Percentiles rank a stretch among this genome's conserved stretches.
phyloP scores from a whole-genome alignment of 2,329 filamentous ascomycete genomes.

The Fusarium avenaceum region DNA sequence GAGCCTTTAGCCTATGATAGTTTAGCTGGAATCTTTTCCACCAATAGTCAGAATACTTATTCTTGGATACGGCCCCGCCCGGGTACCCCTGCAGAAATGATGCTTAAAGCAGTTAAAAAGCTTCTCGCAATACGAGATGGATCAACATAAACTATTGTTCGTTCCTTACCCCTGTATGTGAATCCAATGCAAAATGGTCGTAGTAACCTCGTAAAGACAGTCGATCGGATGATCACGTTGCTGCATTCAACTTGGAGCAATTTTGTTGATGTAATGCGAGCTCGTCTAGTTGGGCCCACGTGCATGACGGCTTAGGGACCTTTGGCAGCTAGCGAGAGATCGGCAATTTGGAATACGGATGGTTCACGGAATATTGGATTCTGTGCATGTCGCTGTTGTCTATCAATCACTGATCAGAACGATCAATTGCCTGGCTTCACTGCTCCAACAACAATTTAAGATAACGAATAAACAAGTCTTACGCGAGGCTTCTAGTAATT shows the following conservation, averaged over 20 bases:
- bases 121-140: constrained; percentile 19
- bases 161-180: constrained; percentile 1
- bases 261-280: not conserved
- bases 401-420: too few relatives aligned
- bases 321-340: too few relatives aligned
- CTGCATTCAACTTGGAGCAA: not conserved
- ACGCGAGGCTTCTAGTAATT: too few relatives aligned
- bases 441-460: too few relatives aligned
- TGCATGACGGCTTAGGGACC: not conserved
- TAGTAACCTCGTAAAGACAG: constrained; percentile 24
- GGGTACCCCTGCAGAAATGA: not conserved
- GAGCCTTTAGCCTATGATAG: not conserved
- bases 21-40: fast-evolving
- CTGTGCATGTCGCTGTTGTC: too few relatives aligned
- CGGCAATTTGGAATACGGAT: not conserved
- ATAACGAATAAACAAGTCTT: too few relatives aligned
- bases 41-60: constrained; percentile 7
- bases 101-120: constrained; percentile 11
- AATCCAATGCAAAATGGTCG: not conserved
- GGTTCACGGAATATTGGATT: too few relatives aligned
- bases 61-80: constrained; percentile 9
- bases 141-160: not conserved
- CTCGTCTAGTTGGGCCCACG: not conserved
- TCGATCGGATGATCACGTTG: constrained; percentile 4
- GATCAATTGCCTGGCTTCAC: too few relatives aligned